Evolutionary conservation across 2,329 filamentous ascomycete species (phyloP).

Genomic region (Bertia moriformis): DNA sequence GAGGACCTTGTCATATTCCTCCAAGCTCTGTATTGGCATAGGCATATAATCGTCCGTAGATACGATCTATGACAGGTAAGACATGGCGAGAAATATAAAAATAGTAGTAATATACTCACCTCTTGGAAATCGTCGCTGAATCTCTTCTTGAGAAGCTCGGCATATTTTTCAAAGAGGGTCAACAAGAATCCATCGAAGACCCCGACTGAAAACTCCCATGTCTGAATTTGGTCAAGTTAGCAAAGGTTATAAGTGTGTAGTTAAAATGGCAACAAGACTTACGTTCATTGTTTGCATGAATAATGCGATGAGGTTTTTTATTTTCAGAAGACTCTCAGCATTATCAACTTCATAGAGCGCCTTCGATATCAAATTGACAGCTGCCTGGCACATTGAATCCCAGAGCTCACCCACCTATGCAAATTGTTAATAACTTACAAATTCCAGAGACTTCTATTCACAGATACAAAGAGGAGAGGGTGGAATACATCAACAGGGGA

Average conservation of each 20-base stretch:
- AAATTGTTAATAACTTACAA: too few relatives aligned
- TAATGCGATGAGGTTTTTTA: constrained; percentile 80
- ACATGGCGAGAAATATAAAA: too few relatives aligned
- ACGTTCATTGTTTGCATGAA: constrained; percentile 99
- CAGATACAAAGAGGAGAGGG: not conserved
- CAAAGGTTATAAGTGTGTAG: constrained; percentile 4
- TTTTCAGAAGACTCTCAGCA: constrained; percentile 79
- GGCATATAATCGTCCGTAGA: constrained; percentile 99
- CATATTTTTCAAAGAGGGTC: constrained; percentile 86
- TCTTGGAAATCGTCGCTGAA: constrained; percentile 96
- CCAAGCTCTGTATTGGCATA: constrained; percentile 81
- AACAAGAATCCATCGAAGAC: constrained; percentile 73
- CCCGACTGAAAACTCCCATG: constrained; percentile 76
- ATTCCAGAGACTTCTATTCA: constrained; percentile 3
- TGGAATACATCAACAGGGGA: constrained; percentile 61
- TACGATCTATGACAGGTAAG: not conserved
- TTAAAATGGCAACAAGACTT: constrained; percentile 10
- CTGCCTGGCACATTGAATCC: constrained; percentile 91
- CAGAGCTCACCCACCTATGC: constrained; percentile 94
- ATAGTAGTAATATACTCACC: too few relatives aligned
- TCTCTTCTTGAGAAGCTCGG: constrained; percentile 72
- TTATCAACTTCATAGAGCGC: constrained; percentile 69
- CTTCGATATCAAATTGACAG: constrained; percentile 68
- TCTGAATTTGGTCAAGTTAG: constrained; percentile 36
- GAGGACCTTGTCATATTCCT: constrained; percentile 91